These are phyloP conservation scores for Vaccinium corymbosum DNA, from an alignment of 148 eudicot species.

Conservation along the genomic window DNA sequence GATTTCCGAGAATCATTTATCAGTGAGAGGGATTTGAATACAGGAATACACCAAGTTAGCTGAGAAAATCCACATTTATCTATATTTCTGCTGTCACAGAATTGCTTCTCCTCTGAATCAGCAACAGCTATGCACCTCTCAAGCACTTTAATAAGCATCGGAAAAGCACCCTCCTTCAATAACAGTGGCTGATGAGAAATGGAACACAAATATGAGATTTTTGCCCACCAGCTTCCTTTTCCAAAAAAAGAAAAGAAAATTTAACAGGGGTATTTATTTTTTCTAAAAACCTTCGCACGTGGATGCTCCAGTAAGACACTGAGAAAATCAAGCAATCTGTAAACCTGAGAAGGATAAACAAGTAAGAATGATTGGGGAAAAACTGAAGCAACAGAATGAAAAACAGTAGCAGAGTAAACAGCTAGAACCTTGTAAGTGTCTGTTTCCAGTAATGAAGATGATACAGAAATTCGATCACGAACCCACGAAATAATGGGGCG, in stretches of 20 bases:
- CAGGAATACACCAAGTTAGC: slow-evolving; percentile 69
- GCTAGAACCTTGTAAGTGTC: slow-evolving; percentile 77
- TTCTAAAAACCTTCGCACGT: slow-evolving; percentile 60
- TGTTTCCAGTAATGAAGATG: slow-evolving; percentile 47
- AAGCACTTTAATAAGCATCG: slow-evolving; percentile 57
- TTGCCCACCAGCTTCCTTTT: not conserved
- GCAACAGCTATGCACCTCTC: slow-evolving; percentile 44
- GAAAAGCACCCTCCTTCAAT: slow-evolving; percentile 56
- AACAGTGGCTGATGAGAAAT: slow-evolving; percentile 56
- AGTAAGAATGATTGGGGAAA: slow-evolving; percentile 2
- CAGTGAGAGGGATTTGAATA: slow-evolving; percentile 55
- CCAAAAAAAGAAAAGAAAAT: not conserved
- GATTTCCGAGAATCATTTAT: slow-evolving; percentile 48
- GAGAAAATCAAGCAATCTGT: slow-evolving; percentile 68
- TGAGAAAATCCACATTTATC: slow-evolving; percentile 38
- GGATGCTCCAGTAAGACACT: slow-evolving; percentile 81
- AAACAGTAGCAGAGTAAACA: not conserved
- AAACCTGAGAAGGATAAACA: slow-evolving; percentile 41
- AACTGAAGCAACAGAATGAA: not conserved
- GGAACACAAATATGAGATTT: slow-evolving; percentile 17
- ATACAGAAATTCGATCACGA: slow-evolving; percentile 40
- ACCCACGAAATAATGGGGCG: slow-evolving; percentile 71
- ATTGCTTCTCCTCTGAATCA: slow-evolving; percentile 35
- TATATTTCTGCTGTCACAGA: slow-evolving; percentile 36
- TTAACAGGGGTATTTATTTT: not conserved